Percentiles rank a stretch among this genome's conserved stretches.
Conservation (phyloP, 1,284 basidiomycete genomes). For the Cutaneotrichosporon dermatis region DNA sequence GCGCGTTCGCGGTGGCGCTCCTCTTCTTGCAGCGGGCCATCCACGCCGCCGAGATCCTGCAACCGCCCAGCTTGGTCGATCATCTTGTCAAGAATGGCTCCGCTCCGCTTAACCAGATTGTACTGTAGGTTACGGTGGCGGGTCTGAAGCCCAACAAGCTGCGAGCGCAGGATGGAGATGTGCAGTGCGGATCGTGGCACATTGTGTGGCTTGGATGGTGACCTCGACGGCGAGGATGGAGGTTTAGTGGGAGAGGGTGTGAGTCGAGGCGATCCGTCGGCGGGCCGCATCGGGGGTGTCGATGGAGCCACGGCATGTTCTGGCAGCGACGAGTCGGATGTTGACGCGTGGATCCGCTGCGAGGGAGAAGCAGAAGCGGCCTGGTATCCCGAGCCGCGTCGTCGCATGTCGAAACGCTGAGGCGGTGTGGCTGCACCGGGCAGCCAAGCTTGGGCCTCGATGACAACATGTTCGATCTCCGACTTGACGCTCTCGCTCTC, state of each 20-base stretch:
- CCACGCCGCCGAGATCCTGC: slow-evolving; percentile 29
- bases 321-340: too few relatives aligned
- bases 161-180: slow-evolving; percentile 53
- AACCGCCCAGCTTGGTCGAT: slow-evolving; percentile 40
- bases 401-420: too few relatives aligned
- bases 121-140: slow-evolving; percentile 32
- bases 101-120: slow-evolving; percentile 27
- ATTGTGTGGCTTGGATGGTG: slow-evolving; percentile 4
- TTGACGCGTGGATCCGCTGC: too few relatives aligned
- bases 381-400: too few relatives aligned
- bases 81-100: slow-evolving; percentile 40
- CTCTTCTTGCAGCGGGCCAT: slow-evolving; percentile 23
- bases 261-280: too few relatives aligned
- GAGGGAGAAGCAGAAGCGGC: too few relatives aligned
- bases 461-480: slow-evolving; percentile 65
- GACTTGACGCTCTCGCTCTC: slow-evolving; percentile 61
- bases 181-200: slow-evolving; percentile 17
- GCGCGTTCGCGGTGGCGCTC: slow-evolving; percentile 13
- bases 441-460: slow-evolving; percentile 67
- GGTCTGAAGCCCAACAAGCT: slow-evolving; percentile 48
- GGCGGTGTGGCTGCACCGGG: slow-evolving; percentile 20
- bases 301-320: too few relatives aligned
- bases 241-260: too few relatives aligned
- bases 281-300: too few relatives aligned
- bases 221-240: neutral